These are phyloP conservation scores for Zychaea mexicana DNA, from an alignment of 371 early-diverging fungal species.

Conservation along the genomic window DNA sequence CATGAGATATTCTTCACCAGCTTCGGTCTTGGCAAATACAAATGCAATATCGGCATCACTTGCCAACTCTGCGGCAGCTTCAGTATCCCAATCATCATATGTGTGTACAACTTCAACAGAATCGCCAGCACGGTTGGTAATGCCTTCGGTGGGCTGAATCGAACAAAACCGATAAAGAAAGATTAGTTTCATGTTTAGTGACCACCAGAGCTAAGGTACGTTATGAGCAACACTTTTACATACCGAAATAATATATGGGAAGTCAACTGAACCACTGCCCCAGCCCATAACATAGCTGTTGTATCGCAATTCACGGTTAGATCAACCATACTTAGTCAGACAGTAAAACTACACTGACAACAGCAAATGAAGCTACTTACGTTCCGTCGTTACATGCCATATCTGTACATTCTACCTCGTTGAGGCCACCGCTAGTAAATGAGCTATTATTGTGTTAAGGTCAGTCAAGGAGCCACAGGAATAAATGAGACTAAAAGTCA, in stretches of 20 bases:
- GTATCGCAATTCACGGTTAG: not conserved
- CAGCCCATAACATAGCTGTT: conserved; percentile 56
- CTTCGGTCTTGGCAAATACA: conserved; percentile 59
- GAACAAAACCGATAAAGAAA: not conserved
- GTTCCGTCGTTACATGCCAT: conserved; percentile 46
- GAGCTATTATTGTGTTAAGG: conserved; percentile 7
- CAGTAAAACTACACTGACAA: too few species aligned
- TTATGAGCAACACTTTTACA: too few species aligned
- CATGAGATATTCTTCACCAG: conserved; percentile 55
- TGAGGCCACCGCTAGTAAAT: too few species aligned
- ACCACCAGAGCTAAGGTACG: too few species aligned
- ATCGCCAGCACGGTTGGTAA: conserved; percentile 36
- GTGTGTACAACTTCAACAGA: conserved; percentile 25
- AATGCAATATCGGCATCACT: conserved; percentile 52
- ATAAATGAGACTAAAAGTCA: too few species aligned
- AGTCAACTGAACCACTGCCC: conserved; percentile 64
- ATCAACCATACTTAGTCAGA: not conserved
- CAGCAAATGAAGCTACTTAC: not conserved
- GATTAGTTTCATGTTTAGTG: too few species aligned
- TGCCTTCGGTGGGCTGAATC: conserved; percentile 38
- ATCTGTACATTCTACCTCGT: conserved; percentile 16
- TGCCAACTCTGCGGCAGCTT: conserved; percentile 29
- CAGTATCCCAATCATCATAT: conserved; percentile 25
- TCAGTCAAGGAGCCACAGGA: too few species aligned
- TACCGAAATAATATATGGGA: conserved; percentile 58